Evolutionary conservation across 768 basidiomycete species (phyloP), one percentile per base, ranked within the genome.

Genomic region (Rhodotorula toruloides): DNA sequence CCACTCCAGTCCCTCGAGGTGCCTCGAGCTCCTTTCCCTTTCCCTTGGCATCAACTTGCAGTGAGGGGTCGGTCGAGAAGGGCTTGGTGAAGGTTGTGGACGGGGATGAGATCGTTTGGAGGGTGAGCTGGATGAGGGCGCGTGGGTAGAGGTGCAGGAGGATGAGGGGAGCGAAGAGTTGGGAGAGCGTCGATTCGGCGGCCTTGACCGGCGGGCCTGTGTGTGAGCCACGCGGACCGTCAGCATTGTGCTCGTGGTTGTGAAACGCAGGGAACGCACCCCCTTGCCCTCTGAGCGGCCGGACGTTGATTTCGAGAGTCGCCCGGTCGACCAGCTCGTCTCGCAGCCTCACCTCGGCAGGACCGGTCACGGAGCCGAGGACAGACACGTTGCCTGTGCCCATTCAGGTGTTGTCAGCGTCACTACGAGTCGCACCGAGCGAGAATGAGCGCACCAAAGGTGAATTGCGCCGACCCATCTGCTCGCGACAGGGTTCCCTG

Each of bases 291-390:
- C 77, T 74, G 4, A 79, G 61, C 3, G 79, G 78, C 27, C 77
- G 70, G 67, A 79, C 76, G 34, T 74, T 70, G 43, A 81, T 69
- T 55, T 80, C 77, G 32, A 81, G 71, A 3, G 79, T 78, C 4
- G 80, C 78, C 61, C 74, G 62, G 65, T 78, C 77, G 25, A 79
- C 75, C 34, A 76, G 63, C 62, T 80, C 79, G 53, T 80, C 77
- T 34, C 77, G 72, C 19, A 79, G 63, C 27, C 78, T 67, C 8
- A 79, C 79, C 60, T 81, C 80, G 5, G 76, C 72, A 5, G 80
- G 80, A 10, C 80, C 80, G 32, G 76, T 69, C 47, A 79, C 74
- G 12, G 75, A 75, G 0, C 77, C 77, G 1, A 81, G 61, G 1
- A 78, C 76, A 3, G 77, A 55, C 4, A 74, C 76, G 3, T 75